Percentiles rank a stretch among this genome's conserved stretches.
Conservation (phyloP, 225 moss, liverwort and hornwort species). For the Lunularia cruciata region DNA sequence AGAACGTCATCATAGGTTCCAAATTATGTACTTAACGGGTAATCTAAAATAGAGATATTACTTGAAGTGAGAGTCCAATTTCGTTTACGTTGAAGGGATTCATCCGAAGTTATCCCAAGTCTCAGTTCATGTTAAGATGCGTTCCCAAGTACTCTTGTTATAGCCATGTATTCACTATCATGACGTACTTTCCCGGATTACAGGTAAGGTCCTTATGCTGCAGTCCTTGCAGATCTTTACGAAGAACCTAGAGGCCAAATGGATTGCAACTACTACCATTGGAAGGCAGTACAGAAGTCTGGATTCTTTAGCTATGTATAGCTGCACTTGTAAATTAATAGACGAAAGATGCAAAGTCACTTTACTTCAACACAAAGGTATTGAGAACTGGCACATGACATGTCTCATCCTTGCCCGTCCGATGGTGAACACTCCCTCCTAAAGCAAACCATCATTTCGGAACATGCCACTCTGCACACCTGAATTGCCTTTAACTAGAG, state of each 20-base stretch:
- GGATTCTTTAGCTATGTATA: background rate
- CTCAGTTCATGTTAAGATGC: no score
- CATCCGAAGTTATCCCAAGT: background rate
- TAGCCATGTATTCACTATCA: background rate
- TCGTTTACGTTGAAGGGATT: background rate
- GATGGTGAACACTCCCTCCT: slow-evolving; percentile 1
- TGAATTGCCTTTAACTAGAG: background rate
- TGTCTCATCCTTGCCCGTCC: slow-evolving; percentile 3
- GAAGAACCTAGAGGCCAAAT: background rate
- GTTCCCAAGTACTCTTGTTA: no score
- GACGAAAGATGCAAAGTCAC: background rate
- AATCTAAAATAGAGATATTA: no score
- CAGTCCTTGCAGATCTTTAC: background rate
- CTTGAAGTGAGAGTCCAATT: no score
- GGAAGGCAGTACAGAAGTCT: background rate
- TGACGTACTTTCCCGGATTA: no score
- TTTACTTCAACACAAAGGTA: background rate
- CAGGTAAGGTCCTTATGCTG: background rate
- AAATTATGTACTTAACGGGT: no score
- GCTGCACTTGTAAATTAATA: background rate
- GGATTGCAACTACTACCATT: background rate
- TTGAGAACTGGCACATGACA: background rate
- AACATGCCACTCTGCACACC: slow-evolving; percentile 5
- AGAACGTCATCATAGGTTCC: no score
- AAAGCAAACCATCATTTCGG: slow-evolving; percentile 6